A percentile compares a stretch with the other conserved stretches of the same genome.
phyloP scores from a whole-genome alignment of 2,329 filamentous ascomycete genomes.

The Periconia digitata region DNA sequence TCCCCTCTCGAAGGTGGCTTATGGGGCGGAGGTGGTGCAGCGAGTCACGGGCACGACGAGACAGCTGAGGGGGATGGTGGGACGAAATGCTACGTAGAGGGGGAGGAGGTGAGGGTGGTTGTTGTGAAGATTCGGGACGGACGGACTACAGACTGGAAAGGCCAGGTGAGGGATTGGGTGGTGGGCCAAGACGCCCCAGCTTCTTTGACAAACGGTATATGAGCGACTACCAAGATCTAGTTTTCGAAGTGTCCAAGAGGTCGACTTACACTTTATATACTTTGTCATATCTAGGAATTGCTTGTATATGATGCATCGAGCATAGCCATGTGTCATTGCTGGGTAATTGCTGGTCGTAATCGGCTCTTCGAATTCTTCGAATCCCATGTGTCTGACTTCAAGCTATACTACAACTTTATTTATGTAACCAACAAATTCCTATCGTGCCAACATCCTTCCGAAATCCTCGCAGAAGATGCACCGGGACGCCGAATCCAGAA shows the following conservation, averaged over 20 bases:
- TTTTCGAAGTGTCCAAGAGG: no score
- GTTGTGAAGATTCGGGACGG: constrained; percentile 83
- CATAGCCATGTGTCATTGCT: no score
- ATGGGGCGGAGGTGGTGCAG: constrained; percentile 52
- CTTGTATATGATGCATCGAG: no score
- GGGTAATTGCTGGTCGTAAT: no score
- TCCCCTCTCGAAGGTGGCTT: constrained; percentile 40
- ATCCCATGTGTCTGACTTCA: background rate
- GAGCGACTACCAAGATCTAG: background rate
- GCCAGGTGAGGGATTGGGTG: constrained; percentile 80
- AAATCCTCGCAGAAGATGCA: background rate
- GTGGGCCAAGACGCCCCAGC: constrained; percentile 1
- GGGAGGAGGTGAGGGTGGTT: constrained; percentile 83
- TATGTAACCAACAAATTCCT: background rate
- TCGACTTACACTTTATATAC: no score
- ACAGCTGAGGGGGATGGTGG: constrained; percentile 47
- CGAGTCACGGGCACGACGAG: constrained; percentile 43
- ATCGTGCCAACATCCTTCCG: background rate
- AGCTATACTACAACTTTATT: background rate
- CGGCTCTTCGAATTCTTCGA: no score
- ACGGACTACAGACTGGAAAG: constrained; percentile 92
- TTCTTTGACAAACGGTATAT: constrained; percentile 3
- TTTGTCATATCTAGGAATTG: no score
- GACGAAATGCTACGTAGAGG: constrained; percentile 70
- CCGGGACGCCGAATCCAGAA: background rate